Evolutionary conservation across 495 filamentous ascomycete genomes (phyloP).

Genomic region (Jackrogersella multiformis): DNA sequence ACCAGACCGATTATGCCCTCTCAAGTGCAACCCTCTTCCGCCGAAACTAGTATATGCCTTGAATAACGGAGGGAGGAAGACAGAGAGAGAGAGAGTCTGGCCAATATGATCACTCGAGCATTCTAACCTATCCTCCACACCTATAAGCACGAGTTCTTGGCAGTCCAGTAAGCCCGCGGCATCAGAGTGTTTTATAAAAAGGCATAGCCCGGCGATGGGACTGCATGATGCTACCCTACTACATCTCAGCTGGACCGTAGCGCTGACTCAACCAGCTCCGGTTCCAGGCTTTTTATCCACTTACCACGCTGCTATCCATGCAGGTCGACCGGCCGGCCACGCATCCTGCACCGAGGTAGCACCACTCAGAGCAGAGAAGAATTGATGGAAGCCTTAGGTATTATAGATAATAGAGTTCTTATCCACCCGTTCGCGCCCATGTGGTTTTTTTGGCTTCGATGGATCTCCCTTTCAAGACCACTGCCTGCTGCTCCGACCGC

Average conservation of each 20-base stretch:
- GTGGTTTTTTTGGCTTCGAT: conserved; percentile 11
- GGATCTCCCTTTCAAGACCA: conserved; percentile 10
- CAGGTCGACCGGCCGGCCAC: conserved; percentile 30
- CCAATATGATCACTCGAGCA: conserved; percentile 21
- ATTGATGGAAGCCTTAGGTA: conserved; percentile 12
- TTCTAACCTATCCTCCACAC: conserved; percentile 19
- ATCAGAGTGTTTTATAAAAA: conserved; percentile 28
- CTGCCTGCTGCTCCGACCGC: conserved; percentile 14
- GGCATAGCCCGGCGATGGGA: conserved; percentile 21
- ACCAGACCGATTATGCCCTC: conserved; percentile 8
- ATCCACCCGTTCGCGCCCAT: conserved; percentile 32
- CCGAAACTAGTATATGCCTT: conserved; percentile 17
- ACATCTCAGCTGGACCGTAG: conserved; percentile 33
- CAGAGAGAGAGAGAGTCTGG: too few relatives aligned
- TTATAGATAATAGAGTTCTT: conserved; percentile 42
- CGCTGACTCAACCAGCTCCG: conserved; percentile 30
- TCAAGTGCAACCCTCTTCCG: conserved; percentile 18
- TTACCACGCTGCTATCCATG: conserved; percentile 30
- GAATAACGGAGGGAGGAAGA: not conserved
- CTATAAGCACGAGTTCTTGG: conserved; percentile 25
- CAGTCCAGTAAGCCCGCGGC: conserved; percentile 26
- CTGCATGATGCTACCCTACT: conserved; percentile 37
- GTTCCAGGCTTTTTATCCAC: conserved; percentile 20
- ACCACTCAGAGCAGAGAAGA: not conserved
- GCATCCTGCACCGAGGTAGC: conserved; percentile 21